Base-by-base conservation (phyloP, 768 basidiomycete species). In the Trametes coccinea region DNA sequence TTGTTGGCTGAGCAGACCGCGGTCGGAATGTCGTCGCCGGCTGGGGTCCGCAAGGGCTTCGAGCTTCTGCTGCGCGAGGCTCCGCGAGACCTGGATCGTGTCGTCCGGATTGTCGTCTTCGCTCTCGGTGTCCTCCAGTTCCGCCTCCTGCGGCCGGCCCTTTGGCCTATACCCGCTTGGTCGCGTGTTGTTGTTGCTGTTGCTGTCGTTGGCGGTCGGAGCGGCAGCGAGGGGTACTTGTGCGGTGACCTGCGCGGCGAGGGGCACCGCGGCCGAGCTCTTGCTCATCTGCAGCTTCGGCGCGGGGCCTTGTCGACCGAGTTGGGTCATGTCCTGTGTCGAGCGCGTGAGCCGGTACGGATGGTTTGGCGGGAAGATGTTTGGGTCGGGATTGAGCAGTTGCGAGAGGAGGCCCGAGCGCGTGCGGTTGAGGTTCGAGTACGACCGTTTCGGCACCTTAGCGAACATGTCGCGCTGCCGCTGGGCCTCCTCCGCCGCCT, bases 371-470 rank as follows among this genome's bases (percentile, higher is more conserved):
- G 87, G 86, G 67, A 89, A 82, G 33, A 84, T 75, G 11, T 76
- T 69, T 17, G 87, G 86, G 67, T 88, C 82, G 0, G 90, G 91
- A 64, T 92, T 87, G 79, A 93, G 79, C 45, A 93, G 74, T 71
- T 84, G 84, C 30, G 83, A 83, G 56, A 92, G 74, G 45, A 89
- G 72, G 3, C 90, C 90, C 8, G 81, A 82, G 49, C 76, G 73
- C 9, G 80, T 77, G 55, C 73, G 84, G 68, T 72, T 85, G 71
- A 81, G 72, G 61, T 84, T 84, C 54, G 83, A 81, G 69, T 88
- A 89, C 34, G 85, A 88, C 31, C 81, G 75, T 53, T 82, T 80
- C 1, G 89, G 89, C 13, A 86, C 79, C 74, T 92, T 92, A 62
- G 82, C 80, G 68, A 90, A 88, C 78, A 93, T 77, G 13, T 93